Percentiles rank a stretch among this genome's conserved stretches.
Evolutionary conservation across 2,329 filamentous ascomycete genomes (phyloP).

Genomic region (Diplodia scrobiculata): DNA sequence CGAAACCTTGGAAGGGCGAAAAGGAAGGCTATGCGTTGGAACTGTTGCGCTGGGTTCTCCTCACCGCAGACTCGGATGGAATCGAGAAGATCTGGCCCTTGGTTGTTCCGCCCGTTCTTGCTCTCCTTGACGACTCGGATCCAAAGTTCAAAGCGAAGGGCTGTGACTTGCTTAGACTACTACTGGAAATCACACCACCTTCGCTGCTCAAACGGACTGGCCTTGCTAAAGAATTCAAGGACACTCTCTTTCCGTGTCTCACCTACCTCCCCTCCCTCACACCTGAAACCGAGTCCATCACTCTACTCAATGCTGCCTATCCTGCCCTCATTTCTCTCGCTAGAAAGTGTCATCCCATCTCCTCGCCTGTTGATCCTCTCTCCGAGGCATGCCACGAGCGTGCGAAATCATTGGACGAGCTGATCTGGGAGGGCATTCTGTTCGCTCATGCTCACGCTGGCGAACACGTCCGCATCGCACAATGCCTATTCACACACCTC

Average conservation of each 20-base stretch:
- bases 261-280: slow-evolving; percentile 76
- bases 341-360: slow-evolving; percentile 46
- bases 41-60: slow-evolving; percentile 64
- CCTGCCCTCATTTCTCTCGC: slow-evolving; percentile 64
- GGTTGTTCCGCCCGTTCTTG: slow-evolving; percentile 69
- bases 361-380: slow-evolving; percentile 34
- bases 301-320: slow-evolving; percentile 67
- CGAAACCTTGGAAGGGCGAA: slow-evolving; percentile 64
- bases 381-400: slow-evolving; percentile 36
- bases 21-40: slow-evolving; percentile 55
- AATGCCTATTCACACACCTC: slow-evolving; percentile 58
- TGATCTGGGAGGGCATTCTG: slow-evolving; percentile 49
- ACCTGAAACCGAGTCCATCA: slow-evolving; percentile 68
- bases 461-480: slow-evolving; percentile 60
- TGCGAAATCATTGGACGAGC: slow-evolving; percentile 48
- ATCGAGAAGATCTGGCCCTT: slow-evolving; percentile 66
- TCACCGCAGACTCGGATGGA: slow-evolving; percentile 52
- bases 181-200: slow-evolving; percentile 60
- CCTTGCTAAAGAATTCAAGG: slow-evolving; percentile 67
- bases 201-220: slow-evolving; percentile 63
- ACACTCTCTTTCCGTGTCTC: slow-evolving; percentile 71
- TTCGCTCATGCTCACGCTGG: slow-evolving; percentile 58
- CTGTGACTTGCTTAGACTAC: slow-evolving; percentile 56
- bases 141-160: slow-evolving; percentile 58
- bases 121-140: slow-evolving; percentile 66